Evolutionary conservation across 129 eudicot species (phyloP).

Genomic region (Centella asiatica): DNA sequence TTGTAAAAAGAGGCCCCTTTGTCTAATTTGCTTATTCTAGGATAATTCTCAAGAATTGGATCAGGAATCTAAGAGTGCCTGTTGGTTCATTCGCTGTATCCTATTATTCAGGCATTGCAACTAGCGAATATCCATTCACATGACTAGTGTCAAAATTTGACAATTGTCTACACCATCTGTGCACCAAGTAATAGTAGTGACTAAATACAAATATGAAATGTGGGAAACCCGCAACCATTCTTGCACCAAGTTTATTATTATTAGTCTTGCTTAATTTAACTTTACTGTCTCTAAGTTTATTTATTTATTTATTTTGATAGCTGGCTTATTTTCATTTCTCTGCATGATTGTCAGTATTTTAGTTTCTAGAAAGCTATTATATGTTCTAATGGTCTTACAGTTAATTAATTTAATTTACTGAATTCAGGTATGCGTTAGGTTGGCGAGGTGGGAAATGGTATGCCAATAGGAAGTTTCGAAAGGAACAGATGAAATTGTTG

Average conservation of each 20-base stretch:
- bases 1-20: too few species aligned
- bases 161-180: not conserved
- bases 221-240: not conserved
- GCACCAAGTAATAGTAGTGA: not conserved
- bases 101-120: too few species aligned
- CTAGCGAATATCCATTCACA: not conserved
- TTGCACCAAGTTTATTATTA: conserved; percentile 4
- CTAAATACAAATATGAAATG: not conserved
- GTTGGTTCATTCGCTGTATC: too few species aligned
- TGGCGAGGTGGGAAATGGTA: conserved; percentile 98
- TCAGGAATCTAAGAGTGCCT: too few species aligned
- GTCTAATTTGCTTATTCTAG: too few species aligned
- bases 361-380: not conserved
- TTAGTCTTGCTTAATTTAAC: too few species aligned
- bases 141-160: not conserved
- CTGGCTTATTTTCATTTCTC: not conserved
- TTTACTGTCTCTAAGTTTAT: not conserved
- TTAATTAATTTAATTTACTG: not conserved
- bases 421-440: conserved; percentile 72
- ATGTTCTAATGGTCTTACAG: not conserved
- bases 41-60: too few species aligned
- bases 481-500: conserved; percentile 80
- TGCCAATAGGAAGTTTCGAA: conserved; percentile 66
- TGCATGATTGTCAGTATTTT: not conserved
- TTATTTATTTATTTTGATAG: not conserved